phyloP scores from a whole-genome alignment of 179 eudicot species.

The Patellifolia procumbens region DNA sequence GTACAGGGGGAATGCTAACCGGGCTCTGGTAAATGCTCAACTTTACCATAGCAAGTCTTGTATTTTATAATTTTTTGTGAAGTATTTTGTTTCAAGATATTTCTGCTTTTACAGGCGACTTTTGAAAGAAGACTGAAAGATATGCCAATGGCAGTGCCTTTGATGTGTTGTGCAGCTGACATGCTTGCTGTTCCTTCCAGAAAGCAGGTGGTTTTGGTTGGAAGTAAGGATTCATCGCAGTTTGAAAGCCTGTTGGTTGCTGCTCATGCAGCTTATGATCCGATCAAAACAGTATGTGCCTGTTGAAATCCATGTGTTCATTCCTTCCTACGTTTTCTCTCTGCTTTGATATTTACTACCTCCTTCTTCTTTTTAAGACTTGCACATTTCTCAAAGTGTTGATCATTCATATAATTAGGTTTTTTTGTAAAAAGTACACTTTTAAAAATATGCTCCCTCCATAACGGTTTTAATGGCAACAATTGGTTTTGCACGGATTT shows the following conservation, averaged over 20 bases:
- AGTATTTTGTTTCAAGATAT: not conserved
- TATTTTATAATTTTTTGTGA: not conserved
- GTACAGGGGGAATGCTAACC: conserved; percentile 64
- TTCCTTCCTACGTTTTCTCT: not conserved
- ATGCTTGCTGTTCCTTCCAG: conserved; percentile 71
- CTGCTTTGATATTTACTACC: not conserved
- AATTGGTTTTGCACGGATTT: no score
- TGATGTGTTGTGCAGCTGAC: conserved; percentile 93
- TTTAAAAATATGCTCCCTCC: no score
- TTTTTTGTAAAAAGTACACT: no score
- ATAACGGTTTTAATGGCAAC: no score
- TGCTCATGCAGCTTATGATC: conserved; percentile 69
- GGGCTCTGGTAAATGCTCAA: conserved; percentile 51
- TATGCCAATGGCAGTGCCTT: conserved; percentile 77
- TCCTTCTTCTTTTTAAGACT: no score
- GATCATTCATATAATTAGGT: no score
- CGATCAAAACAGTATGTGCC: conserved; percentile 62
- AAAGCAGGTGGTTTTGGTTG: conserved; percentile 85
- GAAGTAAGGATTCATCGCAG: conserved; percentile 44
- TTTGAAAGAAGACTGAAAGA: conserved; percentile 73
- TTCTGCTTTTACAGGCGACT: conserved; percentile 53
- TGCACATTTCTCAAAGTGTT: no score
- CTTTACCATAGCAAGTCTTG: not conserved
- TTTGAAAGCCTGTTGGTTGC: conserved; percentile 66
- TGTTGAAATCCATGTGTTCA: not conserved